Evolutionary conservation across 768 basidiomycete species (phyloP), one percentile per base, ranked within the genome.

Genomic region (Naganishia vaughanmartiniae): DNA sequence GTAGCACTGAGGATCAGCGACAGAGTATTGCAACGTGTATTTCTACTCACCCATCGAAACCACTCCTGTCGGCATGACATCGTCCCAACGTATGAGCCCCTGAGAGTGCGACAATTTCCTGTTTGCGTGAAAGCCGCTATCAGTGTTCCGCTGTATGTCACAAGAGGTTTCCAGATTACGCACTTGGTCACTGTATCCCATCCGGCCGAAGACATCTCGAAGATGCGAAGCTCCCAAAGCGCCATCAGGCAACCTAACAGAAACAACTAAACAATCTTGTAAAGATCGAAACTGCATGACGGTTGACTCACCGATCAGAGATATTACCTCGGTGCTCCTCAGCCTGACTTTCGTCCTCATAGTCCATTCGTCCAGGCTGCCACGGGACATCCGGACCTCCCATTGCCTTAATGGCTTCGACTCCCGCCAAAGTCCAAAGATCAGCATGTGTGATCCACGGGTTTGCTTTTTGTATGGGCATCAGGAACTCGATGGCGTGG

Each of bases 81-180:
- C 79, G 73, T 73, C 80, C 80, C 14, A 82, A 69, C 15, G 76
- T 74, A 70, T 82, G 81, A 1, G 81, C 81, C 0, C 80, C 80
- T n/a, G 78, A 81, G 1, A 82, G 73, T 4, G 81, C 81, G 12
- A 82, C 81, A 28, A 82, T 81, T 74, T 82, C 81, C 71, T 78
- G 65, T n/a, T 31, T 31, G 11, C 54, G 33, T 33, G n/a, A 19
- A 33, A 17, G 3, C 28, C 31, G 10, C n/a, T 9, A 36, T 58
- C 19, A 58, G 34, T 34, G n/a, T 24, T 33, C 21, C 21, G 17
- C 34, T 28, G 4, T 39, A 10, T 14, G 0, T 7, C 34, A 1
- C 17, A 15, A 5, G 11, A 24, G 24, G 33, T 58, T 4, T 19
- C 34, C 21, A 15, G 26, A 28, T 12, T 1, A 60, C 72, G n/a